Base-by-base conservation (phyloP, 768 basidiomycete genomes). In the Auricularia cornea region DNA sequence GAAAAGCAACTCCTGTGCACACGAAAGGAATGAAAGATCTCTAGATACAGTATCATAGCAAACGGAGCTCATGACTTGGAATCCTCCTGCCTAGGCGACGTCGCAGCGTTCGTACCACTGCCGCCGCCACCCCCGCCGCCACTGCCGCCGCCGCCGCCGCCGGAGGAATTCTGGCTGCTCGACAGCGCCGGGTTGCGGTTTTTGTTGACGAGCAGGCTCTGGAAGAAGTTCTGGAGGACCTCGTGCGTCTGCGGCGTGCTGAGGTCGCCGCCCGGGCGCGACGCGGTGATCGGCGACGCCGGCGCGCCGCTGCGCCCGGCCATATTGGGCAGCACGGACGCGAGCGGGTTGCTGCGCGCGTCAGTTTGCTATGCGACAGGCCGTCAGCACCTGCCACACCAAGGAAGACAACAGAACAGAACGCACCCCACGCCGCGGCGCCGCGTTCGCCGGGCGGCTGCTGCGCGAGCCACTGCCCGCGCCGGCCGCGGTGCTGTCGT, bases 171-270 rank as follows among this genome's bases (percentile, higher is more conserved):
- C 44, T 48, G 44, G 23, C 20, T 20, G 44, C 44, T 48, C 44
- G 44, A 48, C 20, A 48, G 44, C 44, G 12, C 20, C 44, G 44
- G 16, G 44, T 23, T 48, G 3, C 87, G 81, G 65, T 88, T 88
- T 73, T 86, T 89, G 44, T 84, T 84, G 66, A 81, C 87, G 66
- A 94, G 74, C 70, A 93, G 72, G 63, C 86, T 89, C 74, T 91
- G 84, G 84, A 94, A 94, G 80, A 94, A 94, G 71, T 88, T 88
- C 68, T 92, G 89, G 66, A 94, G 72, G 20, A 92, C 89, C 71
- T 92, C 89, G 70, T 92, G 90, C 41, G 83, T 82, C 74, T 84
- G 87, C n/a, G 60, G 62, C 6, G 40, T 64, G 23, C 26, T 38
- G 18, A 35, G 26, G 28, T 31, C 54, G 1, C 54, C 54, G 26